Evolutionary conservation across 768 basidiomycete species (phyloP).

Genomic region (Xanthoconium stramineum): DNA sequence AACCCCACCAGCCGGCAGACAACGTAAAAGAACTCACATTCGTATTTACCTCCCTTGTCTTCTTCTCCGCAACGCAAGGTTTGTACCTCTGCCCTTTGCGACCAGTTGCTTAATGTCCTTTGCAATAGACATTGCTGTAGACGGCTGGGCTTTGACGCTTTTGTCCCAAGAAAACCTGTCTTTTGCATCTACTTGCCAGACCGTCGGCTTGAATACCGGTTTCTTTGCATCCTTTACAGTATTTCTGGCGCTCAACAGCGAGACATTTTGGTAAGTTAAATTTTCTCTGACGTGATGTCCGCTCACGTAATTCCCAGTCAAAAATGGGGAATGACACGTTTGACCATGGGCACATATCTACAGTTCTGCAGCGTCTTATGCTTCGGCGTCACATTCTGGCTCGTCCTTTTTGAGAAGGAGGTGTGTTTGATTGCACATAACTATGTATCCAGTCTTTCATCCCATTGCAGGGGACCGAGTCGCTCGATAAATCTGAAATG

Average conservation of each 20-base stretch:
- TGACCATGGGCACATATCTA: slow-evolving; percentile 76
- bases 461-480: slow-evolving; percentile 63
- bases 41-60: slow-evolving; percentile 85
- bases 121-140: slow-evolving; percentile 87
- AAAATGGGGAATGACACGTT: slow-evolving; percentile 74
- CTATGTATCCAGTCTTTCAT: neutral
- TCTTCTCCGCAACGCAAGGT: slow-evolving; percentile 98
- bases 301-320: slow-evolving; percentile 37
- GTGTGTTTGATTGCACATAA: slow-evolving; percentile 37
- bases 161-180: slow-evolving; percentile 92
- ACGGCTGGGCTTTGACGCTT: slow-evolving; percentile 83
- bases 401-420: slow-evolving; percentile 87
- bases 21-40: slow-evolving; percentile 75
- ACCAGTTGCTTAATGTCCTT: slow-evolving; percentile 5
- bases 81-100: slow-evolving; percentile 13
- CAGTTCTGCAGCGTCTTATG: slow-evolving; percentile 84
- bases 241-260: slow-evolving; percentile 94
- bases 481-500: slow-evolving; percentile 76
- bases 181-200: slow-evolving; percentile 97
- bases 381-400: slow-evolving; percentile 82
- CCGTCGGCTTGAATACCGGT: slow-evolving; percentile 93
- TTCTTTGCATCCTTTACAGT: slow-evolving; percentile 97
- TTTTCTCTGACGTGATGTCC: neutral
- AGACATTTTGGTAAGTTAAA: slow-evolving; percentile 73
- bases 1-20: slow-evolving; percentile 63